Base-by-base conservation (phyloP, 1,284 basidiomycete genomes). In the Blastosporella zonata region DNA sequence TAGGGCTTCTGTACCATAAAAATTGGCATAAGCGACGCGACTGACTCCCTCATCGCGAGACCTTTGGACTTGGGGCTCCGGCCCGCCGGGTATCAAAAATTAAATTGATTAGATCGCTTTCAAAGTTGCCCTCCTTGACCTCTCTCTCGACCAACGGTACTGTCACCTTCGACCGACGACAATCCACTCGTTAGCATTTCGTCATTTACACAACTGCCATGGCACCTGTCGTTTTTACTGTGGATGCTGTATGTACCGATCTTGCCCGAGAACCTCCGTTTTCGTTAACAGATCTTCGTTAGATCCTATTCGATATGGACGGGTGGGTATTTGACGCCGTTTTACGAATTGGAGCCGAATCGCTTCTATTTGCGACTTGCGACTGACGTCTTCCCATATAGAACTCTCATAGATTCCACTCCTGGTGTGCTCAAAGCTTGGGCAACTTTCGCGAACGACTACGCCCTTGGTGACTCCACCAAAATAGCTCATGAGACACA, bases 221-320 rank as follows among this genome's bases (percentile, higher is more conserved):
- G 65, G 53, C 35, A 20, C 36, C 61, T 20, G 50, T 53, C 33
- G 64, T 62, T 17, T 61, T 78, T 48, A 60, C 62, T 44, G 76
- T 77, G n/a, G 75, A 79, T 62, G 77, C 75, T 47, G 78, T 79
- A 56, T 55, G 76, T 70, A 29, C n/a, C 33, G 8, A 33, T 37
- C 13, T 22, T 35, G 34, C 29, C 28, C 33, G 48, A n/a, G 31
- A 55, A 47, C 27, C 43, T 27, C 9, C n/a, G 40, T 40, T 53
- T 54, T 13, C 33, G 13, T 53, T 38, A 55, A 74, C 48, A 35
- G 20, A 41, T n/a, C 29, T 12, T n/a, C 20, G 17, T 20, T 57
- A 74, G 82, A 73, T 85, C 55, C 69, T 86, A 35, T 86, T 86
- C 59, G 83, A 86, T 64, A 78, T 85, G 73, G 83, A 86, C 60